A percentile compares a stretch with the other conserved stretches of the same genome.
These are phyloP conservation scores for Epichloe brachyelytri DNA, from an alignment of 2,329 filamentous ascomycete genomes.

Conservation along the genomic window DNA sequence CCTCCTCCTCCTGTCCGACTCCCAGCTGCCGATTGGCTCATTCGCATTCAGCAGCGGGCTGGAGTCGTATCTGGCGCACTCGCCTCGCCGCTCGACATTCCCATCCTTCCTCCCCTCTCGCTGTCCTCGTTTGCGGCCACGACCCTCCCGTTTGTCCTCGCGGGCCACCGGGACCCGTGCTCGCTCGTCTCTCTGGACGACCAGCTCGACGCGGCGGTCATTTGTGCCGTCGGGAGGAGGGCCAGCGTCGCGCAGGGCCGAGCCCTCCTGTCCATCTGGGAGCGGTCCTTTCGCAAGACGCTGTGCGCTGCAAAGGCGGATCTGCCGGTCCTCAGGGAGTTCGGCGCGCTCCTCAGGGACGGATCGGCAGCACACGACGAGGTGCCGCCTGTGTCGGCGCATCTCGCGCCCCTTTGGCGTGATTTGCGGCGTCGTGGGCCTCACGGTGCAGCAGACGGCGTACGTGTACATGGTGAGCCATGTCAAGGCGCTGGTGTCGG, in stretches of 20 bases:
- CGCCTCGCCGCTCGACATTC: conserved; percentile 33
- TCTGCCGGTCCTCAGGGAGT: conserved; percentile 21
- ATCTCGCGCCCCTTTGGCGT: conserved; percentile 61
- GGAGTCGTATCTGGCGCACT: conserved; percentile 70
- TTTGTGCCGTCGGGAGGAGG: conserved; percentile 67
- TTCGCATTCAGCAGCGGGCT: conserved; percentile 77
- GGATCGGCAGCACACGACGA: conserved; percentile 17
- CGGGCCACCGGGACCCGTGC: conserved; percentile 45
- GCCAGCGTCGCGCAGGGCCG: conserved; percentile 65
- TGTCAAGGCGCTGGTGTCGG: conserved; percentile 62
- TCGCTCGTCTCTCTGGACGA: conserved; percentile 53
- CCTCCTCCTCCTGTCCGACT: conserved; percentile 67
- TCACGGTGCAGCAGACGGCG: conserved; percentile 49
- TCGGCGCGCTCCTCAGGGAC: conserved; percentile 22
- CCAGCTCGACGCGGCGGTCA: conserved; percentile 59
- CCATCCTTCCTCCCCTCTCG: conserved; percentile 55
- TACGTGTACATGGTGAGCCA: conserved; percentile 69
- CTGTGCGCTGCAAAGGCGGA: conserved; percentile 15
- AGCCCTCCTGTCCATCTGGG: conserved; percentile 64
- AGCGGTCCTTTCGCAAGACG: conserved; percentile 47
- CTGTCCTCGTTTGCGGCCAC: conserved; percentile 59
- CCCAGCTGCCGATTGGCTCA: conserved; percentile 69
- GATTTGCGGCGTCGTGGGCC: conserved; percentile 46
- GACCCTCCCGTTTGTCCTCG: conserved; percentile 61
- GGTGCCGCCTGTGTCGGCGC: conserved; percentile 39